Percentiles rank a stretch among this genome's conserved stretches.
These are phyloP conservation scores for Trichosporon asahii DNA, from an alignment of 1,284 basidiomycete species.

Conservation along the genomic window DNA sequence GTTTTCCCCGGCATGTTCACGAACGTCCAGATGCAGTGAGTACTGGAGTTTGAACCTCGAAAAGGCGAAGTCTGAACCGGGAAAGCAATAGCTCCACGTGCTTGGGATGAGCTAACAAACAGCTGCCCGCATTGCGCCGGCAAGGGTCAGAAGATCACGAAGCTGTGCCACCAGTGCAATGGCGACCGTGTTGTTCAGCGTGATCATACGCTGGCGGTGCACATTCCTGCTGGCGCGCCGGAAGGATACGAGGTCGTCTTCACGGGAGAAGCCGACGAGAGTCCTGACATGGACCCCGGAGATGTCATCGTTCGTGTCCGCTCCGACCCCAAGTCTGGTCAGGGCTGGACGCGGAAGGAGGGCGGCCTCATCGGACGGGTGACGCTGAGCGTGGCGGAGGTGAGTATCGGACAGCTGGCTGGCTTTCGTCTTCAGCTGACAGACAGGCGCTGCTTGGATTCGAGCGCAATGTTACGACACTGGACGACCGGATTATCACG, in stretches of 20 bases:
- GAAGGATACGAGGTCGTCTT: slow-evolving; percentile 89
- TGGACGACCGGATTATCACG: slow-evolving; percentile 78
- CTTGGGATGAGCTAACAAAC: slow-evolving; percentile 45
- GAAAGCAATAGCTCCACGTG: too few species aligned
- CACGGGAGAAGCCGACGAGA: slow-evolving; percentile 89
- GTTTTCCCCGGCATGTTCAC: slow-evolving; percentile 92
- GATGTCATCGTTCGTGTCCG: slow-evolving; percentile 80
- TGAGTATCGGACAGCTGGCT: slow-evolving; percentile 44
- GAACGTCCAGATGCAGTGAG: slow-evolving; percentile 51
- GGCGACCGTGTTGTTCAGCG: slow-evolving; percentile 72
- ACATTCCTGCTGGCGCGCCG: slow-evolving; percentile 79
- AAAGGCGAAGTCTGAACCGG: too few species aligned
- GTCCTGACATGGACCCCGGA: slow-evolving; percentile 85
- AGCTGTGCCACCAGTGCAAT: slow-evolving; percentile 73
- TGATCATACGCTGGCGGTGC: slow-evolving; percentile 64
- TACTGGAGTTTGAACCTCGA: not conserved
- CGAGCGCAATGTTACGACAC: slow-evolving; percentile 72
- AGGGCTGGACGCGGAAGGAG: slow-evolving; percentile 83
- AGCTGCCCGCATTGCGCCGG: slow-evolving; percentile 76
- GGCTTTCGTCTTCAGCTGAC: not conserved
- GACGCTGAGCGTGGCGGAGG: slow-evolving; percentile 83
- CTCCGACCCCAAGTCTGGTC: slow-evolving; percentile 56
- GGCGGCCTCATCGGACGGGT: slow-evolving; percentile 83
- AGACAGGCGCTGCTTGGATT: slow-evolving; percentile 51
- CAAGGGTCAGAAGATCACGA: slow-evolving; percentile 69